Conservation (phyloP, 805 yeast genomes). For the Tetrapisispora nanseiensis region DNA sequence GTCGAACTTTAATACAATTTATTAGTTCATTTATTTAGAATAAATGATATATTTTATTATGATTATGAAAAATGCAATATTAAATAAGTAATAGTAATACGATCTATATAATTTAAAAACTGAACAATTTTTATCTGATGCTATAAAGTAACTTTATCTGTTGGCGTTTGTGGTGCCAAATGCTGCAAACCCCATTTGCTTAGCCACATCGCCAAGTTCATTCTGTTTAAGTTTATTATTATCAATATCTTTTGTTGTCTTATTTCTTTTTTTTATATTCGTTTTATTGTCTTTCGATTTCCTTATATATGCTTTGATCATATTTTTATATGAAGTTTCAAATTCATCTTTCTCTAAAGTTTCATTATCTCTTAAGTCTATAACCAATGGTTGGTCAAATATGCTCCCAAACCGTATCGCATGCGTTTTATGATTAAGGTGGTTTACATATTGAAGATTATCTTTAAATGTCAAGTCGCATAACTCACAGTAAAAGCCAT, state of each 20-base stretch:
- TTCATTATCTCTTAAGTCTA: conserved; percentile 29
- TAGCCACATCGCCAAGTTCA: too few species aligned
- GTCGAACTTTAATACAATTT: conserved; percentile 38
- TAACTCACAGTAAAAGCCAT: conserved; percentile 76
- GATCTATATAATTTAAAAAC: too few species aligned
- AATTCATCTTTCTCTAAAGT: conserved; percentile 43
- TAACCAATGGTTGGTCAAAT: conserved; percentile 26
- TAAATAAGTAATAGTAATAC: neutral
- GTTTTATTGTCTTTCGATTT: conserved; percentile 30
- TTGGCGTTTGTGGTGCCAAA: conserved; percentile 49
- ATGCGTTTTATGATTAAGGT: conserved; percentile 70
- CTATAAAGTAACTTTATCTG: too few species aligned
- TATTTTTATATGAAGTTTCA: conserved; percentile 29
- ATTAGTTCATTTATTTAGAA: too few species aligned
- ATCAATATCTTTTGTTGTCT: conserved; percentile 12
- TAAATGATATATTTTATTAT: too few species aligned
- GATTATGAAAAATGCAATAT: neutral
- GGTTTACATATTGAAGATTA: conserved; percentile 71
- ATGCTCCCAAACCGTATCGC: conserved; percentile 32
- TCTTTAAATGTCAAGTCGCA: conserved; percentile 81
- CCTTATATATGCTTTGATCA: conserved; percentile 28
- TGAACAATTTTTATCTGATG: too few species aligned
- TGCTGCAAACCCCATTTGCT: conserved; percentile 48
- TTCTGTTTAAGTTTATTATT: conserved; percentile 18
- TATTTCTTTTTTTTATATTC: conserved; percentile 16